Conservation (phyloP, 2,329 filamentous ascomycete genomes). For the Claviceps purpurea region DNA sequence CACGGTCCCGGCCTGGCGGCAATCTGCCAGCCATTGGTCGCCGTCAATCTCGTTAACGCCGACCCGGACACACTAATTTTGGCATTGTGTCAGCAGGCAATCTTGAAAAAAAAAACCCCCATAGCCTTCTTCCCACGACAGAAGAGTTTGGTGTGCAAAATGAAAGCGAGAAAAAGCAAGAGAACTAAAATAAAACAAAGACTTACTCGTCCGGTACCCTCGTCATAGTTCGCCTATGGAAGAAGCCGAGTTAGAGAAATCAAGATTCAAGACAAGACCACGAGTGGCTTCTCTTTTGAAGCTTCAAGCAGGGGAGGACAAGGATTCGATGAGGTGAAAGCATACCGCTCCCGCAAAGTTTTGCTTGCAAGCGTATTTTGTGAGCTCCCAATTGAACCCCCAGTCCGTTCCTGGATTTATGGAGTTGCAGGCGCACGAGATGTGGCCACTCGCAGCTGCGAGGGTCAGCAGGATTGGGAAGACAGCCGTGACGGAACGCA, state of each 20-base stretch:
- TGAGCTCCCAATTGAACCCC: neutral
- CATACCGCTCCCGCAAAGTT: neutral
- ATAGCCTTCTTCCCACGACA: too few species aligned
- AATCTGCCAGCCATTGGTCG: neutral
- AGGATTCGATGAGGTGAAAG: too few species aligned
- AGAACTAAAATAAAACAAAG: too few species aligned
- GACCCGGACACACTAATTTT: neutral
- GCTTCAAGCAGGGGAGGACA: too few species aligned
- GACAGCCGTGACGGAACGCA: neutral
- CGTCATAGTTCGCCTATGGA: too few species aligned
- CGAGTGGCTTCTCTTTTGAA: neutral
- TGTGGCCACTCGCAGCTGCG: slow-evolving; percentile 11
- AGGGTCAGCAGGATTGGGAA: neutral
- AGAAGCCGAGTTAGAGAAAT: too few species aligned
- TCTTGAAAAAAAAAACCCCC: too few species aligned
- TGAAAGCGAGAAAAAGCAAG: too few species aligned
- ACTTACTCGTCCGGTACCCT: too few species aligned
- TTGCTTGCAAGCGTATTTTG: neutral
- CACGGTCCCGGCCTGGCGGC: neutral
- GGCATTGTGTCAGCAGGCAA: too few species aligned
- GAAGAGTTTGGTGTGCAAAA: too few species aligned
- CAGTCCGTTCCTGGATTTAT: neutral
- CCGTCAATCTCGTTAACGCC: neutral
- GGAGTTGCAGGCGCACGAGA: neutral
- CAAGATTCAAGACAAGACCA: too few species aligned